phyloP scores from a whole-genome alignment of 257 asterid genomes.

The Sherardia arvensis region DNA sequence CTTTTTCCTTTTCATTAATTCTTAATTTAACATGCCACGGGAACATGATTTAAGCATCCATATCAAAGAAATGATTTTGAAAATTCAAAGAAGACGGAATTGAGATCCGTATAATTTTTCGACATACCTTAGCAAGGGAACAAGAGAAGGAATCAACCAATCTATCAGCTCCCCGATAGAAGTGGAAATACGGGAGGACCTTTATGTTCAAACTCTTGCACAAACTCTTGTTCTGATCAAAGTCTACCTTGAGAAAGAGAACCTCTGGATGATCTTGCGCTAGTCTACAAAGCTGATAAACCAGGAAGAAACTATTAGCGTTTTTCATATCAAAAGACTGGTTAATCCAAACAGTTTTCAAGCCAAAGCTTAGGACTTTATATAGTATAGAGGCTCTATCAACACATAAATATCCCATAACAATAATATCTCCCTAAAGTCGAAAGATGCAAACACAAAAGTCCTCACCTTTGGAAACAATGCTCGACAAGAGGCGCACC shows the following conservation, averaged over 20 bases:
- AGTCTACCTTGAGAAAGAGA: constrained; percentile 59
- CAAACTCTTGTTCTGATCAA: constrained; percentile 60
- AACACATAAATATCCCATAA: background rate
- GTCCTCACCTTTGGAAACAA: constrained; percentile 36
- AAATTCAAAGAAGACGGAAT: background rate
- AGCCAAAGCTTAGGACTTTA: too few species aligned
- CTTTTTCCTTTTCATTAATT: background rate
- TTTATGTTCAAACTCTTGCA: constrained; percentile 66
- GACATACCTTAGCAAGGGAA: constrained; percentile 65
- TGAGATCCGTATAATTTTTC: background rate
- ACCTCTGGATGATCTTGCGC: constrained; percentile 59
- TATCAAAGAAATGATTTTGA: background rate
- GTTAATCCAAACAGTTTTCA: too few species aligned
- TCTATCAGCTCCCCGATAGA: constrained; percentile 63
- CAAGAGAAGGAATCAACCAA: constrained; percentile 67
- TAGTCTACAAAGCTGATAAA: constrained; percentile 49
- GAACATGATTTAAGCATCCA: too few species aligned
- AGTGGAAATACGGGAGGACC: constrained; percentile 76
- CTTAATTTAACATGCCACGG: background rate
- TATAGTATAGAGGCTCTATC: too few species aligned
- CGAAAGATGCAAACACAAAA: background rate
- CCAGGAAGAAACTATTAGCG: background rate
- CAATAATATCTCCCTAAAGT: background rate
- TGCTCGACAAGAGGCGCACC: constrained; percentile 54
- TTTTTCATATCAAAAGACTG: too few species aligned